A percentile compares a stretch with the other conserved stretches of the same genome.
Evolutionary conservation across 306 rosid genomes (phyloP).

Genomic region (Glycine soja): DNA sequence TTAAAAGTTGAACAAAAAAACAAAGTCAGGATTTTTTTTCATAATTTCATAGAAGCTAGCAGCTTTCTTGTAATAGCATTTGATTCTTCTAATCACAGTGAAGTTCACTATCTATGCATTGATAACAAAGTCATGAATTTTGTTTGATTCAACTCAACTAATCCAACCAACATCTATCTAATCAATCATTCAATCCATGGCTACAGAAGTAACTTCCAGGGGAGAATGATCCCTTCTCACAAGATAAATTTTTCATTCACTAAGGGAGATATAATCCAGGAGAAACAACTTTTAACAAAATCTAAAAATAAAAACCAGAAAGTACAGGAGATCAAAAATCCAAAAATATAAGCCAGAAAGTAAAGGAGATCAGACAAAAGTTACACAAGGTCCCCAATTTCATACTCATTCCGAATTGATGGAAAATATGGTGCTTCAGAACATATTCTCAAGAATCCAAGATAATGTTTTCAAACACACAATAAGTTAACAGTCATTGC

Average conservation of each 20-base stretch:
- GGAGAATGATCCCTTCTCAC: not conserved
- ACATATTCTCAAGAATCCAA: not conserved
- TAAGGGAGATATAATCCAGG: not conserved
- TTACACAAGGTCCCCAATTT: not conserved
- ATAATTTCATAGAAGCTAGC: not conserved
- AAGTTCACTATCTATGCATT: not conserved
- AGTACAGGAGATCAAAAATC: not conserved
- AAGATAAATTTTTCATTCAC: not conserved
- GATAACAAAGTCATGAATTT: not conserved
- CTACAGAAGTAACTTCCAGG: not conserved
- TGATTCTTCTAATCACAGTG: not conserved
- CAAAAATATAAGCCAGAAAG: not conserved
- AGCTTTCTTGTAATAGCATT: not conserved
- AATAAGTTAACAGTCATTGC: not conserved
- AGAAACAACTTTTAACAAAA: not conserved
- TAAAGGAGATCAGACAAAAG: not conserved
- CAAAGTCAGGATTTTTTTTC: not conserved
- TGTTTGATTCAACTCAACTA: constrained; percentile 3
- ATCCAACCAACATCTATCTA: not conserved
- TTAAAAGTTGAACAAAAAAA: not conserved
- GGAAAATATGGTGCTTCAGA: not conserved
- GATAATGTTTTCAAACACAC: not conserved
- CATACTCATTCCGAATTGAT: not conserved
- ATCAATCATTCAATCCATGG: not conserved
- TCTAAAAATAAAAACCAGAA: not conserved